Percentiles rank a stretch among this genome's conserved stretches.
These are phyloP conservation scores for Kondoa subrosea DNA, from an alignment of 768 basidiomycete genomes.

Conservation along the genomic window DNA sequence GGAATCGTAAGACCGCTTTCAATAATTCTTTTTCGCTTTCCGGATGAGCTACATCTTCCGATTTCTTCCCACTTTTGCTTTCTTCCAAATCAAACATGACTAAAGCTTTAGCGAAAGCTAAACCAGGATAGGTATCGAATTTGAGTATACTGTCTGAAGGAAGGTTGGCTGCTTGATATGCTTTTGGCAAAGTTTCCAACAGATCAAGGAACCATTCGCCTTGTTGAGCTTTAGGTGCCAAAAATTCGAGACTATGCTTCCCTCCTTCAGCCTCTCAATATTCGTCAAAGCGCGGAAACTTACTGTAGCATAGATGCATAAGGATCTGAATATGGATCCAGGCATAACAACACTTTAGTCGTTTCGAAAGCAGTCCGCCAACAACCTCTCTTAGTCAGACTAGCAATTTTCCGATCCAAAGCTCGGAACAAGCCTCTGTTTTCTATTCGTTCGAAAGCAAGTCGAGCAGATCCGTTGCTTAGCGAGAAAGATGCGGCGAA, in stretches of 20 bases:
- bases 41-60: slow-evolving; percentile 36
- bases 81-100: slow-evolving; percentile 29
- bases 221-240: slow-evolving; percentile 67
- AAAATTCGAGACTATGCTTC: slow-evolving; percentile 47
- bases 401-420: slow-evolving; percentile 66
- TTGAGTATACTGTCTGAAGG: slow-evolving; percentile 1
- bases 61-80: slow-evolving; percentile 31
- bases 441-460: slow-evolving; percentile 80
- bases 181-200: slow-evolving; percentile 15
- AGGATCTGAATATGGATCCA: slow-evolving; percentile 77
- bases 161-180: neutral
- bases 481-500: slow-evolving; percentile 76
- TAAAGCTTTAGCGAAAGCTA: slow-evolving; percentile 33
- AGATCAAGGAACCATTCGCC: slow-evolving; percentile 56
- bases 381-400: slow-evolving; percentile 75
- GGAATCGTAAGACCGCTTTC: slow-evolving; percentile 60
- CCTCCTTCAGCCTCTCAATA: neutral
- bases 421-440: slow-evolving; percentile 86
- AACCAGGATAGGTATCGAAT: slow-evolving; percentile 42
- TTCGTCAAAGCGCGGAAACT: neutral
- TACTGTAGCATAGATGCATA: slow-evolving; percentile 60
- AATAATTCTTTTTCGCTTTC: slow-evolving; percentile 52
- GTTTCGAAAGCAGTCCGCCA: slow-evolving; percentile 82
- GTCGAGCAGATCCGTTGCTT: slow-evolving; percentile 57
- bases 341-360: slow-evolving; percentile 56